These are phyloP conservation scores for Pyricularia pennisetigena DNA, from an alignment of 2,329 filamentous ascomycete species.

Conservation along the genomic window DNA sequence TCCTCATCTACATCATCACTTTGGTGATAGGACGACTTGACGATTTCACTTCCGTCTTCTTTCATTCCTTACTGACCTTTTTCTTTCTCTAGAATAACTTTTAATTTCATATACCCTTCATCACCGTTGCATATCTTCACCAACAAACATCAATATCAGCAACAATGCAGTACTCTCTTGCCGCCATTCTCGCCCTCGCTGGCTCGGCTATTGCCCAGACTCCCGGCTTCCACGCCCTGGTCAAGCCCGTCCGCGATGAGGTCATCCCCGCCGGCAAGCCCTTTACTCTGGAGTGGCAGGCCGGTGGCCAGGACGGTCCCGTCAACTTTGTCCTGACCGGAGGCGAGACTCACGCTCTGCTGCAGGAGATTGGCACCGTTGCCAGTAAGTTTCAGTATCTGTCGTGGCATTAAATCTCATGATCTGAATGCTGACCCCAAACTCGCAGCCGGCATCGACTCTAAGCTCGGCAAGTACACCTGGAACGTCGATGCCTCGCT, in stretches of 20 bases:
- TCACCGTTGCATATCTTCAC: background rate
- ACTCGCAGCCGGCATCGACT: slow-evolving; percentile 34
- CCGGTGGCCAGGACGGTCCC: slow-evolving; percentile 28
- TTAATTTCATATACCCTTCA: background rate
- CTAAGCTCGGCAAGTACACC: slow-evolving; percentile 30
- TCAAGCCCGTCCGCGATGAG: slow-evolving; percentile 32
- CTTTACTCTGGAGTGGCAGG: slow-evolving; percentile 42
- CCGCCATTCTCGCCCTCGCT: slow-evolving; percentile 41
- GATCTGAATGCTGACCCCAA: background rate
- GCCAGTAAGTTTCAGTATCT: slow-evolving; percentile 35
- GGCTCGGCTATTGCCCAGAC: slow-evolving; percentile 43
- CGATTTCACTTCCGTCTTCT: background rate
- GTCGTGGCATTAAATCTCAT: background rate
- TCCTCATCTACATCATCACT: background rate
- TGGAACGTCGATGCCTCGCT: slow-evolving; percentile 40
- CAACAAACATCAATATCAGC: background rate
- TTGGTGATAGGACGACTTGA: background rate
- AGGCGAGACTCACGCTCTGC: slow-evolving; percentile 32
- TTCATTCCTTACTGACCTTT: background rate
- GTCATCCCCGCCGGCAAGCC: slow-evolving; percentile 35
- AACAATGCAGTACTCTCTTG: slow-evolving; percentile 46
- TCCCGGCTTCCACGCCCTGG: slow-evolving; percentile 45
- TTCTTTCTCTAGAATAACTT: background rate
- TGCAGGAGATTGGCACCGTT: slow-evolving; percentile 31
- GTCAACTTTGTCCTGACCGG: slow-evolving; percentile 46